Evolutionary conservation across 805 yeast species (phyloP).

Genomic region (Wickerhamiella shivajii): DNA sequence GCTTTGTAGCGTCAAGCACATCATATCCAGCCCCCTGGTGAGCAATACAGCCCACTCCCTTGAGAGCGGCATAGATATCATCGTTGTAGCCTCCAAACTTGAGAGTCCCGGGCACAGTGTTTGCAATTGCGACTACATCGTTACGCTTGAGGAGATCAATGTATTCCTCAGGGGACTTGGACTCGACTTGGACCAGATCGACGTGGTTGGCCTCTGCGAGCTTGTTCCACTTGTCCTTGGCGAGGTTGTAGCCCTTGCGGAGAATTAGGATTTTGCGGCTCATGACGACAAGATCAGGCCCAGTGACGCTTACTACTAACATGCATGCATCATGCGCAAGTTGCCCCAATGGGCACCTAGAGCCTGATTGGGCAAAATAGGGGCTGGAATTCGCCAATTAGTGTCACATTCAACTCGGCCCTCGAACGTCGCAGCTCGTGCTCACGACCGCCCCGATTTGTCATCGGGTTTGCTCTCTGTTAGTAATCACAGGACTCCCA

Average conservation of each 20-base stretch:
- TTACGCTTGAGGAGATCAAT: conserved; percentile 26
- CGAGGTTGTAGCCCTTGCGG: conserved; percentile 40
- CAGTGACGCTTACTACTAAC: too few species aligned
- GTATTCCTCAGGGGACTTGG: conserved; percentile 30
- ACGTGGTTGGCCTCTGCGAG: conserved; percentile 30
- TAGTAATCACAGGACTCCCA: too few species aligned
- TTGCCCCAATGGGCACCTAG: too few species aligned
- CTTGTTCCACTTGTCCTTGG: conserved; percentile 52
- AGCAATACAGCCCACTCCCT: conserved; percentile 31
- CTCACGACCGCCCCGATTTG: too few species aligned
- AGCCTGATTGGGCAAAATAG: too few species aligned
- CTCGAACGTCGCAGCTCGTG: too few species aligned
- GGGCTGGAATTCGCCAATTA: too few species aligned
- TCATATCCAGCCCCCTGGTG: conserved; percentile 50
- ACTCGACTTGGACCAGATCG: conserved; percentile 32
- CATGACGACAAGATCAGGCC: too few species aligned
- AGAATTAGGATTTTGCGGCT: conserved; percentile 45
- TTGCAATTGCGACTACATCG: conserved; percentile 28
- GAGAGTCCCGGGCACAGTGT: conserved; percentile 30
- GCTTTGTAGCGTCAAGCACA: conserved; percentile 28
- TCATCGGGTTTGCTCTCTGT: too few species aligned
- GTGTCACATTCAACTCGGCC: too few species aligned
- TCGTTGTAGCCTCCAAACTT: conserved; percentile 32
- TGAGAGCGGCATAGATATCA: conserved; percentile 29
- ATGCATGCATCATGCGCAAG: too few species aligned